Evolutionary conservation across 768 basidiomycete genomes (phyloP).

Genomic region (Ephemerocybe angulata): DNA sequence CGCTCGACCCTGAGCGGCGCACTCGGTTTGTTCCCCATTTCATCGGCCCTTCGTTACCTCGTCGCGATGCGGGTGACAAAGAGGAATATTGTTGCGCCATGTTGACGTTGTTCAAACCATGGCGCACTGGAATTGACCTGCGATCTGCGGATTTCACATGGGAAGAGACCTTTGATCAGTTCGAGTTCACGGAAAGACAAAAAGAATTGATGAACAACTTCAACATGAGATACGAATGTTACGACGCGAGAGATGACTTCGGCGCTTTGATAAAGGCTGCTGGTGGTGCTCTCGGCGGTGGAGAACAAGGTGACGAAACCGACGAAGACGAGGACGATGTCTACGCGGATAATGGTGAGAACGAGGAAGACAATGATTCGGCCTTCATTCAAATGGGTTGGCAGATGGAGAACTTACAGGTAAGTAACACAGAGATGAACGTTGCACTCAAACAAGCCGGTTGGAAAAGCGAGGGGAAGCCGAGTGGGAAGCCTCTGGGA

Average conservation of each 20-base stretch:
- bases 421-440: not conserved
- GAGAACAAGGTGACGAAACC: conserved; percentile 1
- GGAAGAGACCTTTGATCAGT: conserved; percentile 18
- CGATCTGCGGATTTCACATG: conserved; percentile 17
- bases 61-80: conserved; percentile 27
- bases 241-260: conserved; percentile 24
- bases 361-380: conserved; percentile 2
- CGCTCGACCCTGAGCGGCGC: not conserved
- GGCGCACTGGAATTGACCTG: conserved; percentile 26
- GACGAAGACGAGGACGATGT: conserved; percentile 1
- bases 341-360: conserved; percentile 1
- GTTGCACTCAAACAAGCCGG: not conserved
- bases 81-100: conserved; percentile 32
- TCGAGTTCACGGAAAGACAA: conserved; percentile 11
- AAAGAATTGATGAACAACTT: conserved; percentile 20
- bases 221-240: conserved; percentile 24
- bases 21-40: conserved; percentile 24
- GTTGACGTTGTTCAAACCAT: conserved; percentile 32
- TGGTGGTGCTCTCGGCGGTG: not conserved
- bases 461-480: not conserved
- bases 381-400: conserved; percentile 3
- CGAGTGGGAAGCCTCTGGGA: not conserved
- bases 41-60: conserved; percentile 23
- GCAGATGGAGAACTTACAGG: not conserved
- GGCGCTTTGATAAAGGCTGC: conserved; percentile 13